Base-by-base conservation (phyloP, 768 basidiomycete genomes). In the Pluteus cervinus region DNA sequence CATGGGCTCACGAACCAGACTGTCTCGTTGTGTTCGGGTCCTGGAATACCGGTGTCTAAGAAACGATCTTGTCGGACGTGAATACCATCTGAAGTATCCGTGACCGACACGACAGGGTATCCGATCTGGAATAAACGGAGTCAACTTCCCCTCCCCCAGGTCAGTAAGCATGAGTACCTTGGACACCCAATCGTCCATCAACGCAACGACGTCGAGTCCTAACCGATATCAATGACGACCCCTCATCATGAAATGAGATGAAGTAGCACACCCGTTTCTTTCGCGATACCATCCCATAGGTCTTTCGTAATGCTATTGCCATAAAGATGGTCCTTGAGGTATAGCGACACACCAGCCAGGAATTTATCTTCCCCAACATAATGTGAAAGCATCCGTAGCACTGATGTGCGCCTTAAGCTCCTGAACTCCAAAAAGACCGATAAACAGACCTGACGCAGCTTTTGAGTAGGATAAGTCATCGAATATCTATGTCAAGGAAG, bases 121-220 rank as follows among this genome's bases (percentile, higher is more conserved):
- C 96, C 96, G 31, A 70, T 67, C 63, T 65, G 29, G 41, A 40
- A 76, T 68, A 73, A 71, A 33, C 29, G 23, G 17, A 36, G 22
- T 6, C 14, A 26, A 9, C 24, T 36, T 35, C n/a, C 10, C 16
- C 22, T 26, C 25, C n/a, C 17, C 5, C 24, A 8, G 21, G n/a
- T 9, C 15, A 26, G 23, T 29, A 23, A 36, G n/a, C n/a, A n/a
- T 16, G 7, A 38, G 48, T 5, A 79, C 82, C 69, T 89, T 86
- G 37, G 77, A 73, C 25, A 90, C 83, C 94, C 93, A 99, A 54
- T 83, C 84, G 41, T 87, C 76, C 87, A 97, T 92, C 49, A 97
- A 69, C 33, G 69, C 68, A 3, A 82, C 69, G 24, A 93, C 72
- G 47, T 96, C 79, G 15, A 81, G 54, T 5, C 73, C 76, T 76